phyloP scores from a whole-genome alignment of 1,284 basidiomycete species.

The Sporisorium scitamineum region DNA sequence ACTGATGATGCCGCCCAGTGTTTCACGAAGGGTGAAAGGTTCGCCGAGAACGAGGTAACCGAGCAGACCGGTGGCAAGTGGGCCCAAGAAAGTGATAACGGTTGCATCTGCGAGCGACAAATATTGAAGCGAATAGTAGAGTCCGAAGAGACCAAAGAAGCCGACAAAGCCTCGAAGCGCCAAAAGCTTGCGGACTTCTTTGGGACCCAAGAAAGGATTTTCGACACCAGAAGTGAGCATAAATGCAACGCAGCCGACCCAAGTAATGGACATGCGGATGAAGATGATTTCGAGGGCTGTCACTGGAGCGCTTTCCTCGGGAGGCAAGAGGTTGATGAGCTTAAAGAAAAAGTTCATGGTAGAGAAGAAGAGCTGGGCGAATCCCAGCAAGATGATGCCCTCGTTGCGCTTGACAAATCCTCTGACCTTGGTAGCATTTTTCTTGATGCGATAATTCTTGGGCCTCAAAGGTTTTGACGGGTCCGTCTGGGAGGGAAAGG shows the following conservation, averaged over 20 bases:
- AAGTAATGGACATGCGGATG: constrained; percentile 73
- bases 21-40: constrained; percentile 75
- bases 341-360: constrained; percentile 76
- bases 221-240: constrained; percentile 72
- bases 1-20: constrained; percentile 76
- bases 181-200: constrained; percentile 76
- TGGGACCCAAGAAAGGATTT: constrained; percentile 78
- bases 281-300: constrained; percentile 71
- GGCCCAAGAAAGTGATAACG: constrained; percentile 80
- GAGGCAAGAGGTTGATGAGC: constrained; percentile 74
- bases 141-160: constrained; percentile 72
- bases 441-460: constrained; percentile 34
- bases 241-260: constrained; percentile 63
- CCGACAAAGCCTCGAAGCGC: constrained; percentile 77
- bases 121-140: constrained; percentile 79
- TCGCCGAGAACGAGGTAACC: constrained; percentile 79
- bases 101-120: constrained; percentile 81
- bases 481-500: constrained; percentile 47
- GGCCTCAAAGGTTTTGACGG: constrained; percentile 45
- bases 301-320: constrained; percentile 54
- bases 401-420: constrained; percentile 44
- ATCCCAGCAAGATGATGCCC: constrained; percentile 43
- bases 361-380: constrained; percentile 53
- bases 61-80: constrained; percentile 78
- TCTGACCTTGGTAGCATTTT: constrained; percentile 20